Evolutionary conservation across 1,139 yeast species (phyloP).

Genomic region (Candida tropicalis): DNA sequence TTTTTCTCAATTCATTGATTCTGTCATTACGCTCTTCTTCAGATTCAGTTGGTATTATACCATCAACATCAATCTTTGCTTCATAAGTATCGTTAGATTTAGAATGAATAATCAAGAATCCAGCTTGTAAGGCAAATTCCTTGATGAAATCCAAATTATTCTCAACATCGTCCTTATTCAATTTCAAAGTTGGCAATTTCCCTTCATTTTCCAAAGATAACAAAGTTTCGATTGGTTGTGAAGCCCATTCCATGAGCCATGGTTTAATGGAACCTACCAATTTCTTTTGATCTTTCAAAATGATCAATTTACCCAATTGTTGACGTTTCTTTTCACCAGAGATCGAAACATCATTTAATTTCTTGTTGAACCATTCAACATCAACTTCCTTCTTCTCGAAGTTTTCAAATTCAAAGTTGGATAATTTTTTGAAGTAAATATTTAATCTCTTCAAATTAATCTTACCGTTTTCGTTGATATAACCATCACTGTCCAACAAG

Average conservation of each 20-base stretch:
- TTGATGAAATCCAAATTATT: slow-evolving; percentile 61
- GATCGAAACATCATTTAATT: slow-evolving; percentile 76
- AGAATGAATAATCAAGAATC: slow-evolving; percentile 67
- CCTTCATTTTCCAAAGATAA: slow-evolving; percentile 42
- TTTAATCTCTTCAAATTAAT: slow-evolving; percentile 75
- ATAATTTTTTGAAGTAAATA: slow-evolving; percentile 69
- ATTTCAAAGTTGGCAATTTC: slow-evolving; percentile 48
- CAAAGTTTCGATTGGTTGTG: slow-evolving; percentile 31
- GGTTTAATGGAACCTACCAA: slow-evolving; percentile 63
- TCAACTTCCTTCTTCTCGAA: slow-evolving; percentile 84
- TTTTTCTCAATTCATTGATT: slow-evolving; percentile 39
- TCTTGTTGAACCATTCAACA: slow-evolving; percentile 88
- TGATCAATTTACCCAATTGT: slow-evolving; percentile 62
- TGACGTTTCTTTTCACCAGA: slow-evolving; percentile 71
- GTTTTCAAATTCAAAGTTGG: slow-evolving; percentile 76
- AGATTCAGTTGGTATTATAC: slow-evolving; percentile 65
- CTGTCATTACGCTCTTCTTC: slow-evolving; percentile 63
- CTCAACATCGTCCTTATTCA: slow-evolving; percentile 52
- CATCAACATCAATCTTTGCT: slow-evolving; percentile 72
- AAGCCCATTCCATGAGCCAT: slow-evolving; percentile 58
- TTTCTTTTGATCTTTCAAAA: slow-evolving; percentile 75
- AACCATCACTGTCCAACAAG: slow-evolving; percentile 75
- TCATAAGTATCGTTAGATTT: slow-evolving; percentile 53
- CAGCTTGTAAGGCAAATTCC: slow-evolving; percentile 64
- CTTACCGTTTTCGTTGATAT: slow-evolving; percentile 79